Evolutionary conservation across 2,329 filamentous ascomycete species (phyloP), one percentile per base, ranked within the genome.

Genomic region (Daldinia sp.): DNA sequence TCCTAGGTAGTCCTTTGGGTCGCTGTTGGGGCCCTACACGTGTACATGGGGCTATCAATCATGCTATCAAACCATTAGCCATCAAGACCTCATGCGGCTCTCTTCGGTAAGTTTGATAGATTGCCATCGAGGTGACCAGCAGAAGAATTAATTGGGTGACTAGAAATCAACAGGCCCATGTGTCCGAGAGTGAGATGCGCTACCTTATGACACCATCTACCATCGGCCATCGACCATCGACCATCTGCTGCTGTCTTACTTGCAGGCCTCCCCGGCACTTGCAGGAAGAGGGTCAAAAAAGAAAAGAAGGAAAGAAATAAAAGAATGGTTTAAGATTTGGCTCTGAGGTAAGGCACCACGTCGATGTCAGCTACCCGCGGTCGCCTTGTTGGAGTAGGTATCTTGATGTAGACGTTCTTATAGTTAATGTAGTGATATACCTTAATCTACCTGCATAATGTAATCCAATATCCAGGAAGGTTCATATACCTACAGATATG

Each of bases 251-350:
- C n/a, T 7, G 55, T 61, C 69, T 69, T 60, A 69, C 66, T 64
- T 66, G 66, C 69, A 69, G 63, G 15, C 26, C 10, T 13, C n/a
- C 35, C 46, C 63, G 66, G 69, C 66, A 69, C 63, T 67, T 67
- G 46, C 28, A 62, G 44, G 53, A 53, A 10, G 37, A 26, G 33
- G 30, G 51, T 13, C n/a, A 15, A 35, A 55, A 48, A 53, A 50
- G 46, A 20, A n/a, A 28, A 18, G 15, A 56, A 15, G 4, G 9
- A 53, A 18, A 35, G 9, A 35, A 35, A 20, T 7, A n/a, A 15
- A 9, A 35, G 7, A 35, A 35, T 9, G 33, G 33, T 35, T 9
- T 23, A 23, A 33, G 30, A 6, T 33, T 33, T 33, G 7, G 30
- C 7, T 33, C 33, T 35, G 2, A 35, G 33, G 26, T 13, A 28